Percentiles rank a stretch among this genome's conserved stretches.
These are phyloP conservation scores for Magnolia kwangsiensis DNA, from an alignment of 164 flowering plant genomes.

Conservation along the genomic window DNA sequence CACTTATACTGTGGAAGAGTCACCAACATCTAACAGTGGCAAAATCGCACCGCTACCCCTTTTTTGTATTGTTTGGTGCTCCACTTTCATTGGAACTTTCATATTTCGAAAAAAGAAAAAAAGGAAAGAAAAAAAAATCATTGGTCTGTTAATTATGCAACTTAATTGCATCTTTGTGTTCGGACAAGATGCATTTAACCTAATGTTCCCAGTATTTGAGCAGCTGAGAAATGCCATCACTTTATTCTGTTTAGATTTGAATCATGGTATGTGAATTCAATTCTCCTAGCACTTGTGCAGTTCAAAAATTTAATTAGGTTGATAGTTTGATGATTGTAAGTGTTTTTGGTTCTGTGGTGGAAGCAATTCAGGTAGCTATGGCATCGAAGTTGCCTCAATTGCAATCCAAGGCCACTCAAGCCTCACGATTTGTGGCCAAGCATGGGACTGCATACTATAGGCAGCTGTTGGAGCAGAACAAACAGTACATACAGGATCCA, in stretches of 20 bases:
- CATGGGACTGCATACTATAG: conserved; percentile 13
- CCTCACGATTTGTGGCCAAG: conserved; percentile 14
- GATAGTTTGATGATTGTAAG: background rate
- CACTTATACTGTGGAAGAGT: no score
- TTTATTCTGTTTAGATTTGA: background rate
- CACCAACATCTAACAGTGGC: no score
- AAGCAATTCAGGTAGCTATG: background rate
- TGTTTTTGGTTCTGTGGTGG: background rate
- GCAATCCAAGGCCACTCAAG: conserved; percentile 9
- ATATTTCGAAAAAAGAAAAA: no score
- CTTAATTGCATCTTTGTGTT: no score
- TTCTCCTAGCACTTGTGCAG: background rate
- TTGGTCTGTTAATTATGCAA: no score
- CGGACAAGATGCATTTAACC: background rate
- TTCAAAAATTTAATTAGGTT: no score
- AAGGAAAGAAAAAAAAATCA: no score
- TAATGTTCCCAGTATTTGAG: background rate
- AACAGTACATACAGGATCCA: conserved; percentile 12
- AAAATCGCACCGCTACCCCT: no score
- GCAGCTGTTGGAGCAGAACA: conserved; percentile 17
- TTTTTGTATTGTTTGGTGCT: no score
- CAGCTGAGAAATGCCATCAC: background rate
- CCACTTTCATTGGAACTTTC: no score
- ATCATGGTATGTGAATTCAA: background rate
- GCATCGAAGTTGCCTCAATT: conserved; percentile 15